Conservation (phyloP, 1,284 basidiomycete genomes). For the Mycena citricolor region DNA sequence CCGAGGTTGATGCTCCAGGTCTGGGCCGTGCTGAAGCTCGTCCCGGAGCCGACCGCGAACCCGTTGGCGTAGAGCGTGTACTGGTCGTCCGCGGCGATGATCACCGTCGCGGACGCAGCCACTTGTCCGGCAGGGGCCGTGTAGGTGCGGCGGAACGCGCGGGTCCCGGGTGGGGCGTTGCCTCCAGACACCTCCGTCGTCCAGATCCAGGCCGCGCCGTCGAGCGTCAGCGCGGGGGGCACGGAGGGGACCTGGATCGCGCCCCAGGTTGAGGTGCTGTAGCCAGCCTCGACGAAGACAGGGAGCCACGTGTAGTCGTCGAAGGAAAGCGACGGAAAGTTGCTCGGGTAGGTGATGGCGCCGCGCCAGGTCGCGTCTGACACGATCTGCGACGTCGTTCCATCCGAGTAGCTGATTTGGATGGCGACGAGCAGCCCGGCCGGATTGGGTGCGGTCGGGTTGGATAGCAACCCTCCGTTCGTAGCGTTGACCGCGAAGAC, state of each 20-base stretch:
- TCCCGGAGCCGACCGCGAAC: constrained; percentile 20
- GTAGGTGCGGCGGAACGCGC: constrained; percentile 31
- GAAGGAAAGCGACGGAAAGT: background rate
- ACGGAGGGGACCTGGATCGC: constrained; percentile 17
- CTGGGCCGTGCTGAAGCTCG: background rate
- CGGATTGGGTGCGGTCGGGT: constrained; percentile 14
- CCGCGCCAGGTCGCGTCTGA: background rate
- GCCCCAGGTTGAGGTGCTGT: constrained; percentile 28
- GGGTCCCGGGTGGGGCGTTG: constrained; percentile 26
- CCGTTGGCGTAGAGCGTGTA: constrained; percentile 32
- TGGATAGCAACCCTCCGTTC: background rate
- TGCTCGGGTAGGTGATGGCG: background rate
- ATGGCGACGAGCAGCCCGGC: constrained; percentile 26
- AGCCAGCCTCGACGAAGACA: constrained; percentile 25
- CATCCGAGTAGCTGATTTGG: constrained; percentile 1
- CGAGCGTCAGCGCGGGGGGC: background rate
- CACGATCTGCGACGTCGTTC: background rate
- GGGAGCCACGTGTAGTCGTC: constrained; percentile 2
- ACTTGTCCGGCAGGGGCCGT: constrained; percentile 27
- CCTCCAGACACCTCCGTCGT: constrained; percentile 24
- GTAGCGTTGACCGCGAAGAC: constrained; percentile 13
- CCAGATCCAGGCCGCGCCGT: constrained; percentile 33
- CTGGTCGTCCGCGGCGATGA: constrained; percentile 29
- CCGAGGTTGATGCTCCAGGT: constrained; percentile 1
- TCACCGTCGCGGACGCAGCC: constrained; percentile 23